These are phyloP conservation scores for Phlegmacium glaucopus DNA, from an alignment of 768 basidiomycete genomes.

Conservation along the genomic window DNA sequence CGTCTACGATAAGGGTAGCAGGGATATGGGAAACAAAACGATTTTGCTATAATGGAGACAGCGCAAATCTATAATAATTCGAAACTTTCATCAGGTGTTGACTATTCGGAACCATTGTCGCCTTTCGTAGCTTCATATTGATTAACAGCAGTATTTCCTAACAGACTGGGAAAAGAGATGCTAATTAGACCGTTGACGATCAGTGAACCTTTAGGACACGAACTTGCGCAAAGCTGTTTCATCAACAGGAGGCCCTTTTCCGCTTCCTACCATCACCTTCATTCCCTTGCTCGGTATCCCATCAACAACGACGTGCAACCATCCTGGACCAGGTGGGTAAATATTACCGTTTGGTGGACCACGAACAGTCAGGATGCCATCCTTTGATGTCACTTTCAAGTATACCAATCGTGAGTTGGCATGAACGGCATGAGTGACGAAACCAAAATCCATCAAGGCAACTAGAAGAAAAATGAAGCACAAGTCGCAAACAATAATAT, in stretches of 20 bases:
- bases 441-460: conserved; percentile 79
- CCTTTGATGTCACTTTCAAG: conserved; percentile 41
- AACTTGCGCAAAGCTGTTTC: conserved; percentile 55
- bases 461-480: conserved; percentile 37
- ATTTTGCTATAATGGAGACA: not conserved
- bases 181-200: too few relatives aligned
- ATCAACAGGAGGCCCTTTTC: conserved; percentile 56
- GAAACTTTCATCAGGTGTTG: not conserved
- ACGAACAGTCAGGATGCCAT: conserved; percentile 49
- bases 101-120: not conserved
- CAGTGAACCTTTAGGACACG: conserved; percentile 17
- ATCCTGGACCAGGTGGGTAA: conserved; percentile 82
- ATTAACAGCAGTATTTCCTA: not conserved
- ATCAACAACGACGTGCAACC: conserved; percentile 63
- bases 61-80: not conserved
- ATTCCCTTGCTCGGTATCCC: conserved; percentile 63
- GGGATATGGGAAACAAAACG: too few relatives aligned
- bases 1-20: too few relatives aligned
- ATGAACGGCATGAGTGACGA: conserved; percentile 73
- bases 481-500: not conserved
- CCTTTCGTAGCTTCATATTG: not conserved
- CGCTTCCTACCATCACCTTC: conserved; percentile 68
- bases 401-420: conserved; percentile 76
- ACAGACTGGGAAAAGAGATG: not conserved
- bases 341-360: conserved; percentile 62